Percentiles rank a stretch among this genome's conserved stretches.
Conservation (phyloP, 306 rosid species). For the Boehmeria nivea region DNA sequence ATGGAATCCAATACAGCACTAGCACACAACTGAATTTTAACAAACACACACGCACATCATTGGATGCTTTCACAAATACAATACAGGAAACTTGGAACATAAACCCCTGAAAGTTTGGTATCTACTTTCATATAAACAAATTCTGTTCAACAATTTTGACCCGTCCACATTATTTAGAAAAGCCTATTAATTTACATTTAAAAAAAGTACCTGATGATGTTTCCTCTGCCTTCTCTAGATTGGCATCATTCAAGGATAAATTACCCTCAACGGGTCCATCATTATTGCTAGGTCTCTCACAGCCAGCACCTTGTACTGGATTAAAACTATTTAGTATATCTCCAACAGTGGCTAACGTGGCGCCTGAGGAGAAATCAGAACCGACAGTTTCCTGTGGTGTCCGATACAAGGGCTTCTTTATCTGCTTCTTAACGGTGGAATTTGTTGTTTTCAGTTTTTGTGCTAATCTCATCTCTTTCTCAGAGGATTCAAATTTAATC, state of each 20-base stretch:
- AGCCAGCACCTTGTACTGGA: constrained; percentile 46
- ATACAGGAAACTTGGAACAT: not conserved
- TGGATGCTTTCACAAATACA: no score
- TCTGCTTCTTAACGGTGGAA: constrained; percentile 58
- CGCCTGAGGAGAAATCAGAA: constrained; percentile 90
- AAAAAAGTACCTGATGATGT: constrained; percentile 52
- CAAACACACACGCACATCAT: no score
- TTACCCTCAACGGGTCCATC: constrained; percentile 66
- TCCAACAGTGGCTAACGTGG: constrained; percentile 70
- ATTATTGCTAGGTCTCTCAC: constrained; percentile 58
- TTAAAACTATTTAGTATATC: constrained; percentile 54
- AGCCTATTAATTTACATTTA: no score
- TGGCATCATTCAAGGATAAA: constrained; percentile 57
- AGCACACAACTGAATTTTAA: no score
- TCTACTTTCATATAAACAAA: not conserved
- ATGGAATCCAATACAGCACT: no score
- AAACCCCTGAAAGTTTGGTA: not conserved
- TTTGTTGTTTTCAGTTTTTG: constrained; percentile 59
- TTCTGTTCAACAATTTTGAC: no score
- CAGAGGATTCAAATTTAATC: constrained; percentile 46
- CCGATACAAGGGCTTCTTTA: constrained; percentile 57
- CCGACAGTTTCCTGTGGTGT: constrained; percentile 81
- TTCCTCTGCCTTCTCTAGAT: constrained; percentile 73
- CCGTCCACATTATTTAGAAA: no score
- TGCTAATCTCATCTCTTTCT: constrained; percentile 63